Evolutionary conservation across 805 yeast genomes (phyloP), one percentile per base, ranked within the genome.

Genomic region (Scheffersomyces ergatensis): DNA sequence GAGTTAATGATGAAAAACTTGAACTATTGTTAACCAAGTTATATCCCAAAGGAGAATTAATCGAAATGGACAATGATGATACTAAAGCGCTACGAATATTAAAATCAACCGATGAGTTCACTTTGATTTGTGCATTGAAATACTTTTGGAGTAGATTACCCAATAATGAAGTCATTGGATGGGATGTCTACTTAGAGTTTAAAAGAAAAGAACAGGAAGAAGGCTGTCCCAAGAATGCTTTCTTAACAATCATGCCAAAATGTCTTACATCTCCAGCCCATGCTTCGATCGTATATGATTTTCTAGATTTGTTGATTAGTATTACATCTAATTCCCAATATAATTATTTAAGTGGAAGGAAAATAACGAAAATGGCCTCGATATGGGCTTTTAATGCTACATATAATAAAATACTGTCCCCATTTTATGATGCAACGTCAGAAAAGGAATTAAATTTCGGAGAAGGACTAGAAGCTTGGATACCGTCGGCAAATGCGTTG

Each of bases 71-170:
- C 5, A 13, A 27, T 13, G 69, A 71, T 6, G 72, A 72, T 21
- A 62, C 63, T 4, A 54, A 49, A 1, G 47, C 79, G 30, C 63
- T 68, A 29, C 59, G 67, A 20, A 66, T 74, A 2, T 68, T 85
- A 4, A 58, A 70, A 36, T 53, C 66, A 37, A 57, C 59, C 33
- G 89, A 86, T 48, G 88, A 80, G 41, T 82, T 77, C 58, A 83
- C 90, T 1, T 63, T 89, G 31, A 79, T 85, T 27, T 76, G 88
- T 42, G 83, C 83, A 1, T 67, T 89, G 44, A 89, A 88, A 57
- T 89, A 86, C 63, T 69, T 88, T 34, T 89, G 97, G 97, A 78
- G 90, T 45, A 70, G 97, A 43, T 62, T 90, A 16, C 92, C 92
- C 7, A 83, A 82, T 41, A 77, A 78, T 45, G 88, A 89, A 48